These are phyloP conservation scores for Fusarium ramigenum DNA, from an alignment of 2,329 filamentous ascomycete genomes.

Conservation along the genomic window DNA sequence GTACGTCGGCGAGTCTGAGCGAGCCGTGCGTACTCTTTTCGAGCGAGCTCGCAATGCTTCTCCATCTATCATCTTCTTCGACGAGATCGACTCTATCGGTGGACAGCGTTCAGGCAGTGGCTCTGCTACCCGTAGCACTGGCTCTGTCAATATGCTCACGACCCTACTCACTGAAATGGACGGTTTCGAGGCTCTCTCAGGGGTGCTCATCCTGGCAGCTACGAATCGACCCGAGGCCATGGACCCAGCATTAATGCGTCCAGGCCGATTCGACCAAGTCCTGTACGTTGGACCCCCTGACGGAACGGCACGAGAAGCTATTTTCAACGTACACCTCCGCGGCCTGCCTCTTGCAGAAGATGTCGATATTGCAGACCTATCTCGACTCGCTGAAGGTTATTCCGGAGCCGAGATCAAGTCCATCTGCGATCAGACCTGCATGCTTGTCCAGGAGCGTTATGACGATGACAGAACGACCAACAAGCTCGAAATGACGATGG, in stretches of 20 bases:
- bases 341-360: conserved; percentile 68
- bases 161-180: conserved; percentile 96
- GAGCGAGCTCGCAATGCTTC: conserved; percentile 84
- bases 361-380: conserved; percentile 72
- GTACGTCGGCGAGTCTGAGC: conserved; percentile 96
- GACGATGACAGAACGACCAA: conserved; percentile 44
- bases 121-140: conserved; percentile 46
- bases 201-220: conserved; percentile 87
- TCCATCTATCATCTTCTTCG: conserved; percentile 95
- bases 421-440: conserved; percentile 58
- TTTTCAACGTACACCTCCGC: conserved; percentile 74
- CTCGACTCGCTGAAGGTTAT: conserved; percentile 74
- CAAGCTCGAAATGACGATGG: conserved; percentile 52
- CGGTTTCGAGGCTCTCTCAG: conserved; percentile 84
- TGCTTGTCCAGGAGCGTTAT: conserved; percentile 53
- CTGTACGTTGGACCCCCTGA: conserved; percentile 89
- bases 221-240: conserved; percentile 90
- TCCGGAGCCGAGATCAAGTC: conserved; percentile 83
- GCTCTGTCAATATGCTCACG: conserved; percentile 83
- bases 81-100: conserved; percentile 91
- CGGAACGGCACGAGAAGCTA: conserved; percentile 75
- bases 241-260: conserved; percentile 85
- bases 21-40: conserved; percentile 85
- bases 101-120: conserved; percentile 60
- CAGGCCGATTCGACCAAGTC: conserved; percentile 84